Conservation (phyloP, 371 early-diverging fungal genomes). For the Conidiobolus incongruus region DNA sequence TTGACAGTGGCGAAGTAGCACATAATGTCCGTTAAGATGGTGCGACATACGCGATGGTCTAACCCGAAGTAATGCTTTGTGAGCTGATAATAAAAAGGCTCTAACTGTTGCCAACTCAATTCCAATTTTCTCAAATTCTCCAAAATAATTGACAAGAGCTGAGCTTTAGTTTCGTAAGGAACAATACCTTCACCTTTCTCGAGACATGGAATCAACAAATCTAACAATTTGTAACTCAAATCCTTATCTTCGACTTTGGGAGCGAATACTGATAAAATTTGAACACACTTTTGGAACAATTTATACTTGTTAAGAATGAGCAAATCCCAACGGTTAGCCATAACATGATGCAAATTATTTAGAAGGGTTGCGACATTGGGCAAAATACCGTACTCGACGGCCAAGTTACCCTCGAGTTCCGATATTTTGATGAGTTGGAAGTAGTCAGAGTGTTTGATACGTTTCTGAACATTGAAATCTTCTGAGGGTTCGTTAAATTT, state of each 20-base stretch:
- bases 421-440: too few relatives aligned
- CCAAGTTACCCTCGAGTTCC: too few relatives aligned
- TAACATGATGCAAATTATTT: conserved; percentile 24
- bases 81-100: conserved; percentile 25
- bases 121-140: too few relatives aligned
- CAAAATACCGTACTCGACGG: conserved; percentile 18
- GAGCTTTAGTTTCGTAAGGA: conserved; percentile 57
- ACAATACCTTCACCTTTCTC: conserved; percentile 40
- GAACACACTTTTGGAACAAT: conserved; percentile 48
- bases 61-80: conserved; percentile 32
- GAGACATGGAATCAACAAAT: conserved; percentile 62
- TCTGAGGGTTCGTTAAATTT: too few relatives aligned
- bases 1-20: conserved; percentile 34
- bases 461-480: too few relatives aligned
- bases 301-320: too few relatives aligned
- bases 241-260: conserved; percentile 38
- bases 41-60: conserved; percentile 25
- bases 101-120: too few relatives aligned
- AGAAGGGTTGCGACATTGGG: conserved; percentile 38
- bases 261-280: conserved; percentile 54
- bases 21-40: conserved; percentile 33
- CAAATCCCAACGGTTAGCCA: conserved; percentile 17
- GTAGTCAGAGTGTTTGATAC: too few relatives aligned
- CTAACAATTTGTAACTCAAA: conserved; percentile 38
- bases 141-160: conserved; percentile 56